Evolutionary conservation across 805 yeast species (phyloP), one percentile per base, ranked within the genome.

Genomic region (Candida bentonensis): DNA sequence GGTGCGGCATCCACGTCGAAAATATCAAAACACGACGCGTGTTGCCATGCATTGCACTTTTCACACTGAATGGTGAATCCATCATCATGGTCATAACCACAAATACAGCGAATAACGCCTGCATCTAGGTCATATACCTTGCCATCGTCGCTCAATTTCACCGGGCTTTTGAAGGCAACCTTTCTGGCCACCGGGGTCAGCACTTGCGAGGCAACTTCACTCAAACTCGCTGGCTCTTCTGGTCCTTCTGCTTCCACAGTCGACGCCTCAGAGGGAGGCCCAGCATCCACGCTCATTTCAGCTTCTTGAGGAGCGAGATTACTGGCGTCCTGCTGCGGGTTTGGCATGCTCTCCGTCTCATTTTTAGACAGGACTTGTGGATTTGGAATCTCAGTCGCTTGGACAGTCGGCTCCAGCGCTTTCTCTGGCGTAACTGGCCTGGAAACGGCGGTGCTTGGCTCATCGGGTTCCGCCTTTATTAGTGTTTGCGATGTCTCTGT

Each of bases 31-130:
- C 97, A 88, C n/a, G 75, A 69, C 22, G 92, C 87, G 64, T 88
- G 97, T 59, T 88, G 96, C 96, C 96, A 88, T 49, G 95, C 75
- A 60, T 74, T 79, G 61, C 97, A 88, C 26, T 76, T 71, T 59
- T 87, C 96, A 65, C 97, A 88, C 61, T 89, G 96, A 47, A 88
- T 82, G 1, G 96, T 88, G 60, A 84, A 85, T 0, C 96, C 95
- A 60, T 88, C 97, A 61, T 89, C 96, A 49, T 88, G 95, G 48
- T 78, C 84, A 52, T 70, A 78, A 1, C 78, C 86, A 68, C 97
- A 89, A 5, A 88, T 76, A 63, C 97, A 89, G 1, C 95, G 85
- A 44, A 89, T 88, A 0, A 77, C 63, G 0, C 95, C 96, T 2
- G 89, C 70, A 58, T 88, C 94, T 3, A 57, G 56, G 26, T 63